Evolutionary conservation across 225 moss, liverwort and hornwort species (phyloP).

Genomic region (Straminergon stramineum): DNA sequence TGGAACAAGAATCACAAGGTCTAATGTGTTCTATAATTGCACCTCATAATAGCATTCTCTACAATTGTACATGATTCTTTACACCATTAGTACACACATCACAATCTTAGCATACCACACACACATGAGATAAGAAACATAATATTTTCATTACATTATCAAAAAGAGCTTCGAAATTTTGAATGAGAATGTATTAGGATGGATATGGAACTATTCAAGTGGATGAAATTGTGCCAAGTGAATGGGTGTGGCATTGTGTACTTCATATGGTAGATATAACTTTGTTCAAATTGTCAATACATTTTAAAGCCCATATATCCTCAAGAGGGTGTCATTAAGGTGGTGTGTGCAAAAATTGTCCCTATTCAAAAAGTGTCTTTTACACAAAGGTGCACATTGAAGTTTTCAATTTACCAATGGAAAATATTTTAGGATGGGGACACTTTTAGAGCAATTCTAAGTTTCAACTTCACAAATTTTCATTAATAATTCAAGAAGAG

Average conservation of each 20-base stretch:
- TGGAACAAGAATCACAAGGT: neutral
- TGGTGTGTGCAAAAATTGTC: neutral
- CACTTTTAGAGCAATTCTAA: neutral
- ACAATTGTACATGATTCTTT: neutral
- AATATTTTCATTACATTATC: neutral
- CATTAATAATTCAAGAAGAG: neutral
- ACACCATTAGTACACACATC: fast-evolving
- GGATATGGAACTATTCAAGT: neutral
- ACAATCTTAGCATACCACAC: neutral
- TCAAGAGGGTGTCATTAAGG: no score
- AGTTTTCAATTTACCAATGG: neutral
- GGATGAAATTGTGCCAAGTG: neutral
- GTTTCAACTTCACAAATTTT: neutral
- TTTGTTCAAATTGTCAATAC: neutral
- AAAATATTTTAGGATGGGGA: neutral
- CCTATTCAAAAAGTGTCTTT: neutral
- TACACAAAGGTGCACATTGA: neutral
- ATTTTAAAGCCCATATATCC: no score
- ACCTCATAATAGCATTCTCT: neutral
- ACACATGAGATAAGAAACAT: no score
- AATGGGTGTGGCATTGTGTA: neutral
- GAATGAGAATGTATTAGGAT: no score
- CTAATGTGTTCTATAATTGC: neutral
- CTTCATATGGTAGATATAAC: neutral
- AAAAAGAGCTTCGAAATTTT: neutral